Evolutionary conservation across 768 basidiomycete genomes (phyloP).

Genomic region (Candolleomyces eurysporus): DNA sequence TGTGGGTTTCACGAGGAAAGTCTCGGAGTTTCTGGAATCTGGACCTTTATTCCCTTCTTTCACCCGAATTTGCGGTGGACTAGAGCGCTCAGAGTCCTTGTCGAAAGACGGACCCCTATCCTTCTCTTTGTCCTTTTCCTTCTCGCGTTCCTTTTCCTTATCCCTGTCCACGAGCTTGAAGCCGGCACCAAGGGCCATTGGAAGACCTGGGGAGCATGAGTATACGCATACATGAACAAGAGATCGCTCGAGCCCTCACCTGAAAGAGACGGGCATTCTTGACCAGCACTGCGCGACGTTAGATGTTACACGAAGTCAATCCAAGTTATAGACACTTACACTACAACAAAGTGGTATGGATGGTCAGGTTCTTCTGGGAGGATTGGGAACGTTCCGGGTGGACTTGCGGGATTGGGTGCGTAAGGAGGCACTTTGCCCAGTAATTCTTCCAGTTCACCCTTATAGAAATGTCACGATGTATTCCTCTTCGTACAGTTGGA

Average conservation of each 20-base stretch:
- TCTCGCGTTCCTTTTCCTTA: conserved; percentile 17
- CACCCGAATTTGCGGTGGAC: conserved; percentile 23
- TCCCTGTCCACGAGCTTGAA: conserved; percentile 42
- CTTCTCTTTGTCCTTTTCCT: conserved; percentile 21
- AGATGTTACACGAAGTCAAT: conserved; percentile 8
- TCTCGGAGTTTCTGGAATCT: conserved; percentile 21
- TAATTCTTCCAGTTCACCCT: conserved; percentile 76
- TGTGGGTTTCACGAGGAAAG: conserved; percentile 7
- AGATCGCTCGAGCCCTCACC: conserved; percentile 34
- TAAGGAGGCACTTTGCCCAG: conserved; percentile 58
- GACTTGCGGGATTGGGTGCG: conserved; percentile 21
- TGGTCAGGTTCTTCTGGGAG: conserved; percentile 53
- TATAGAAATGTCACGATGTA: conserved; percentile 6
- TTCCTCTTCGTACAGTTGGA: not conserved
- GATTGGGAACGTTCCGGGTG: conserved; percentile 38
- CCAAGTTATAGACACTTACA: conserved; percentile 44
- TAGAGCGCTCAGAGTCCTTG: not conserved
- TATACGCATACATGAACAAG: not conserved
- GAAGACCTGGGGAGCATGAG: conserved; percentile 51
- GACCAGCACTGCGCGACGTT: conserved; percentile 45
- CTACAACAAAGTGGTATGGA: conserved; percentile 76
- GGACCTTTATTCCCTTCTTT: conserved; percentile 28
- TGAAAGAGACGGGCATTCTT: conserved; percentile 82
- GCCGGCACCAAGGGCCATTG: conserved; percentile 75
- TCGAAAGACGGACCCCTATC: conserved; percentile 10